These are phyloP conservation scores for Papiliotrema terrestris DNA, from an alignment of 1,284 basidiomycete genomes.

Conservation along the genomic window DNA sequence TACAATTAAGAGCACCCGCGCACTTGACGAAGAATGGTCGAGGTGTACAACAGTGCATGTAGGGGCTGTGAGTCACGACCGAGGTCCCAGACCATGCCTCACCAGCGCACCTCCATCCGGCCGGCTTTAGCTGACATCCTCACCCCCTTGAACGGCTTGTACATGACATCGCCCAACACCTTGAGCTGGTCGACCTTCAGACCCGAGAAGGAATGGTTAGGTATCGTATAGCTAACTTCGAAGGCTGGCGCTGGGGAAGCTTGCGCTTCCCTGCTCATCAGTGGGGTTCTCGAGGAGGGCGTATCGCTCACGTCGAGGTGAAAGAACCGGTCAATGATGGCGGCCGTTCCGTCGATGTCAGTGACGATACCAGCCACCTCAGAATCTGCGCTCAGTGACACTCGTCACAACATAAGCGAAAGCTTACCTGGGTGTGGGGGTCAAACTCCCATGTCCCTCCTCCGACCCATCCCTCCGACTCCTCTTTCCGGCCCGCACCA, in stretches of 20 bases:
- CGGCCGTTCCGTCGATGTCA: constrained; percentile 62
- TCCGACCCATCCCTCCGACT: constrained; percentile 52
- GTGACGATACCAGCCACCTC: constrained; percentile 70
- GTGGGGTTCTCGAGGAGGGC: neutral
- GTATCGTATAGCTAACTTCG: constrained; percentile 66
- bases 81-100: no score
- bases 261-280: constrained; percentile 16
- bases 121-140: constrained; percentile 41
- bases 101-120: constrained; percentile 46
- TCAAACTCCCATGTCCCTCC: constrained; percentile 74
- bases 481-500: constrained; percentile 29
- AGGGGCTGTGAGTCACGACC: no score
- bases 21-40: no score
- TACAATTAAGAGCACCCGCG: no score
- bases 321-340: constrained; percentile 76
- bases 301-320: constrained; percentile 53
- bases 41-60: no score
- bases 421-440: constrained; percentile 59
- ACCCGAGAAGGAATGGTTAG: constrained; percentile 70
- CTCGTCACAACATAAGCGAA: neutral
- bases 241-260: constrained; percentile 66
- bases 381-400: constrained; percentile 53
- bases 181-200: constrained; percentile 81
- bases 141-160: constrained; percentile 64
- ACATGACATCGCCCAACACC: constrained; percentile 58